These are phyloP conservation scores for Daldinia eschscholtzii DNA, from an alignment of 2,329 filamentous ascomycete genomes.

Conservation along the genomic window DNA sequence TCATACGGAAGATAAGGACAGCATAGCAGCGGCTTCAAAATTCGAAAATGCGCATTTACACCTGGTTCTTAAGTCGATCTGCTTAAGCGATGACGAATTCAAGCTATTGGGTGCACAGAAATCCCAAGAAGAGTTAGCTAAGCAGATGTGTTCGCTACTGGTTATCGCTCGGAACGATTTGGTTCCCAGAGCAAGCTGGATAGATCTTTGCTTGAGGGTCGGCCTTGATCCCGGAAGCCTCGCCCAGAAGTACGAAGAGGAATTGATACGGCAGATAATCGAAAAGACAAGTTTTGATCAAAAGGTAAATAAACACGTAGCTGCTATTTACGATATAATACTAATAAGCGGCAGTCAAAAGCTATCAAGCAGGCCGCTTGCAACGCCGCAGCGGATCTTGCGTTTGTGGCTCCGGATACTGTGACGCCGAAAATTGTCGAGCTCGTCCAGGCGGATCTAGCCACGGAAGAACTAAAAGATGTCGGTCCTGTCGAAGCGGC, in stretches of 20 bases:
- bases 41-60: slow-evolving; percentile 74
- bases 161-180: slow-evolving; percentile 83
- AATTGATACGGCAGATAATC: slow-evolving; percentile 76
- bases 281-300: slow-evolving; percentile 63
- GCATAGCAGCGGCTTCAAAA: slow-evolving; percentile 74
- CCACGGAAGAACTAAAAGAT: slow-evolving; percentile 74
- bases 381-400: slow-evolving; percentile 87
- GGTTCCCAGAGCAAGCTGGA: slow-evolving; percentile 86
- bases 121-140: slow-evolving; percentile 67
- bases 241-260: slow-evolving; percentile 71
- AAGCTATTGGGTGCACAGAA: slow-evolving; percentile 58
- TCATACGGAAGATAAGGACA: slow-evolving; percentile 83
- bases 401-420: slow-evolving; percentile 88
- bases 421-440: slow-evolving; percentile 82
- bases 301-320: slow-evolving; percentile 47
- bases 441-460: slow-evolving; percentile 80
- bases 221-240: slow-evolving; percentile 86
- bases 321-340: background rate
- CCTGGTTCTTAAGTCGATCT: slow-evolving; percentile 72
- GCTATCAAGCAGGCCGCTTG: slow-evolving; percentile 78
- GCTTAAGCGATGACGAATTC: slow-evolving; percentile 66
- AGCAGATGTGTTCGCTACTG: slow-evolving; percentile 81
- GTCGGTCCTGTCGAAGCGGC: slow-evolving; percentile 90
- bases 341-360: slow-evolving; percentile 51
- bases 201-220: slow-evolving; percentile 84